Evolutionary conservation across 495 filamentous ascomycete species (phyloP).

Genomic region (Astrothelium subdiscretum): DNA sequence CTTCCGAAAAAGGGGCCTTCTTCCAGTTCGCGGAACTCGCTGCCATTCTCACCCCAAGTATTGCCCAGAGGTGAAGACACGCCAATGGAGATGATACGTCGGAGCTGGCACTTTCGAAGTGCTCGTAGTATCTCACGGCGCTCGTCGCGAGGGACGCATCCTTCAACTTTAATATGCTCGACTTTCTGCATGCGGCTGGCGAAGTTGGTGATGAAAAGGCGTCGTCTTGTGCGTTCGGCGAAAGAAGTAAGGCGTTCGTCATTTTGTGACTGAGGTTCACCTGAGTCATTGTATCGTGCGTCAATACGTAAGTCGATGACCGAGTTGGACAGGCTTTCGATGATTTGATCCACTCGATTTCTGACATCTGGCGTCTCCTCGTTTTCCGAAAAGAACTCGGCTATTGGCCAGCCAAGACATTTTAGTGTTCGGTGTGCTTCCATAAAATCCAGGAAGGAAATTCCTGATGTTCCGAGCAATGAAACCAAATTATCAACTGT

Average conservation of each 20-base stretch:
- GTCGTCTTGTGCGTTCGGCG: constrained; percentile 12
- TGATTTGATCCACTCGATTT: constrained; percentile 13
- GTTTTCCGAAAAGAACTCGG: constrained; percentile 20
- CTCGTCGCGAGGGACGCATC: constrained; percentile 27
- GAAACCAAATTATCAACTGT: constrained; percentile 12
- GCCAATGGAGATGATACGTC: constrained; percentile 26
- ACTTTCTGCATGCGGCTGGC: constrained; percentile 22
- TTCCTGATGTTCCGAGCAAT: constrained; percentile 16
- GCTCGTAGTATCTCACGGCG: constrained; percentile 26
- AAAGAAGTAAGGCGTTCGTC: neutral
- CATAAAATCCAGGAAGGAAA: constrained; percentile 21
- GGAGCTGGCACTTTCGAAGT: constrained; percentile 19
- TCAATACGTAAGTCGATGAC: constrained; percentile 25
- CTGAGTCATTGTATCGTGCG: constrained; percentile 11
- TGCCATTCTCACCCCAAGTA: constrained; percentile 20
- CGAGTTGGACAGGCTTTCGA: constrained; percentile 16
- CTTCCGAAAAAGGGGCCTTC: neutral
- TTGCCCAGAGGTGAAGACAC: constrained; percentile 23
- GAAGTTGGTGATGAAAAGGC: constrained; percentile 25
- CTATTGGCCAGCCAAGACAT: constrained; percentile 26
- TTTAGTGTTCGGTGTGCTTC: constrained; percentile 24
- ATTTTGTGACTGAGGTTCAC: constrained; percentile 20
- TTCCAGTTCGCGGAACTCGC: constrained; percentile 11
- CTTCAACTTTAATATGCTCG: constrained; percentile 26
- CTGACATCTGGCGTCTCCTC: constrained; percentile 1